Conservation (phyloP, 768 basidiomycete species). For the Hypholoma sublateritium region DNA sequence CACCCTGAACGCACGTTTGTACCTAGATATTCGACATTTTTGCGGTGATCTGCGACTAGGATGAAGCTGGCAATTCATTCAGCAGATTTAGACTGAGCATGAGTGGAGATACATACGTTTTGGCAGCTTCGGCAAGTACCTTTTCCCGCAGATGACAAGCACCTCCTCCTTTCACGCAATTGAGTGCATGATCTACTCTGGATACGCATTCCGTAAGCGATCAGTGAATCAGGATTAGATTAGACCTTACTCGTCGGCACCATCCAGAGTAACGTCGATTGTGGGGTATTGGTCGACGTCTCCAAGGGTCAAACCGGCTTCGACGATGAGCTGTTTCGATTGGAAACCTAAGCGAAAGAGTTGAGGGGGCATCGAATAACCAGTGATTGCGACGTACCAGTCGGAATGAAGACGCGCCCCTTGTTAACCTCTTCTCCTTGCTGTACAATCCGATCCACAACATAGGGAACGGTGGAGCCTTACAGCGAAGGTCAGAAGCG, state of each 20-base stretch:
- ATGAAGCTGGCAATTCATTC: conserved; percentile 57
- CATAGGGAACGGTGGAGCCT: conserved; percentile 95
- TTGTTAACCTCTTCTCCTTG: conserved; percentile 79
- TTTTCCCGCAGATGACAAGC: conserved; percentile 97
- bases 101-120: conserved; percentile 51
- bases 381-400: conserved; percentile 46
- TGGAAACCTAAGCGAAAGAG: conserved; percentile 68
- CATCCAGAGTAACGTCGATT: conserved; percentile 97
- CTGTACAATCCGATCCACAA: conserved; percentile 89
- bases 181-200: conserved; percentile 84
- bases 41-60: conserved; percentile 93
- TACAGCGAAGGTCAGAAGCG: background rate
- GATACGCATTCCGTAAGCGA: background rate
- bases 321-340: conserved; percentile 91
- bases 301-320: conserved; percentile 72
- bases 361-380: background rate
- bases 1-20: conserved; percentile 60
- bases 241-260: conserved; percentile 84
- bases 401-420: conserved; percentile 86
- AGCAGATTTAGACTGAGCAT: conserved; percentile 1
- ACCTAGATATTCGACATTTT: conserved; percentile 82
- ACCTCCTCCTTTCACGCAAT: conserved; percentile 97
- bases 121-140: conserved; percentile 94
- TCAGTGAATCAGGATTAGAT: background rate
- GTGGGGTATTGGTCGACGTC: conserved; percentile 87